Evolutionary conservation across 1,284 basidiomycete species (phyloP).

Genomic region (Boletus smithii): DNA sequence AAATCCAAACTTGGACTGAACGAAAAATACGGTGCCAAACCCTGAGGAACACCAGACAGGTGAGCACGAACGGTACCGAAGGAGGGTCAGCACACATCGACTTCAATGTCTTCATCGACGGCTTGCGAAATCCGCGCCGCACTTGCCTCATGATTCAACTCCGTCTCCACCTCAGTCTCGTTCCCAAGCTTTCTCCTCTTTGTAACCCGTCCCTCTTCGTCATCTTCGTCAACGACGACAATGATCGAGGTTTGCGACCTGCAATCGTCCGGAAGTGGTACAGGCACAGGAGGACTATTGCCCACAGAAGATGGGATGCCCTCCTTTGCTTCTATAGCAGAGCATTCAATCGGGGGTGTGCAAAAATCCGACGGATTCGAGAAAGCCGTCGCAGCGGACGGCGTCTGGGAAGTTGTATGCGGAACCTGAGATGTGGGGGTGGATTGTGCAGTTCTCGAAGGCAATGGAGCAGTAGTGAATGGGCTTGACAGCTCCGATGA

Average conservation of each 20-base stretch:
- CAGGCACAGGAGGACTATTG: constrained; percentile 21
- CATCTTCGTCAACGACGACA: constrained; percentile 55
- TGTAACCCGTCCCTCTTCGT: constrained; percentile 48
- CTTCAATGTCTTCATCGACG: constrained; percentile 30
- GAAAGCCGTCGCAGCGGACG: not conserved
- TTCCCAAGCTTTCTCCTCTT: constrained; percentile 47
- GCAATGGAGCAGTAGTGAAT: constrained; percentile 41
- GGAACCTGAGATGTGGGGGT: constrained; percentile 1
- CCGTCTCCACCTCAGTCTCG: not conserved
- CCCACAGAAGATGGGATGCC: constrained; percentile 14
- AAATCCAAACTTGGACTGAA: constrained; percentile 1
- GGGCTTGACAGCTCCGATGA: constrained; percentile 26
- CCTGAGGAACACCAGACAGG: not conserved
- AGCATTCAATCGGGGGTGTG: constrained; percentile 1
- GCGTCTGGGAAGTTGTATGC: not conserved
- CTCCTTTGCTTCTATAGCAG: constrained; percentile 18
- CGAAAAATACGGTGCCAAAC: constrained; percentile 5
- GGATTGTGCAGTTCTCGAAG: constrained; percentile 26
- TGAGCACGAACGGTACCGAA: not conserved
- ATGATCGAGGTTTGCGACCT: constrained; percentile 45
- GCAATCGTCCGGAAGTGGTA: constrained; percentile 27
- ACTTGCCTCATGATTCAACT: constrained; percentile 1
- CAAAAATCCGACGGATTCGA: constrained; percentile 15
- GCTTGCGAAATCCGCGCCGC: constrained; percentile 7
- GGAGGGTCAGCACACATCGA: constrained; percentile 26